Base-by-base conservation (phyloP, 345 rosid species). In the Garcia nutans region DNA sequence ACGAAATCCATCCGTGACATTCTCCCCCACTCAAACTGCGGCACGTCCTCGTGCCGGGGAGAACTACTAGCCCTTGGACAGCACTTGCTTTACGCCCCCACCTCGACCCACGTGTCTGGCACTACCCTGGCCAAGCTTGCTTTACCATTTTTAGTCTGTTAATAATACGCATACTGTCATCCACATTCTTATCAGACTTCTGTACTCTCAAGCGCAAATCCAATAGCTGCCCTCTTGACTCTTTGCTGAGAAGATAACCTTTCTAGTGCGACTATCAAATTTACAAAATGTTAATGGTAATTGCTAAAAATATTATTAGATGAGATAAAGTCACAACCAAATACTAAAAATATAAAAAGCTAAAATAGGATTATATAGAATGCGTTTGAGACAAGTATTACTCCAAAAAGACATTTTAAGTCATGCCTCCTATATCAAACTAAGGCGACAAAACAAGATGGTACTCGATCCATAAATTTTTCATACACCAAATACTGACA, bases 61-160 rank as follows among this genome's bases (percentile, higher is more conserved):
- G n/a, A n/a, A n/a, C n/a, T n/a, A n/a, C n/a, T n/a, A n/a, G n/a
- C n/a, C n/a, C n/a, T n/a, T n/a, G n/a, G n/a, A n/a, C n/a, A n/a
- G n/a, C n/a, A n/a, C n/a, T n/a, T n/a, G n/a, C n/a, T n/a, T n/a
- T n/a, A n/a, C n/a, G n/a, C n/a, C n/a, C n/a, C n/a, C n/a, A n/a
- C n/a, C n/a, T n/a, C n/a, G n/a, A n/a, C n/a, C n/a, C n/a, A n/a
- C n/a, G n/a, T n/a, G n/a, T n/a, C n/a, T n/a, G n/a, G n/a, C n/a
- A n/a, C n/a, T n/a, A n/a, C n/a, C n/a, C n/a, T n/a, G n/a, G n/a
- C n/a, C n/a, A n/a, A n/a, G n/a, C n/a, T n/a, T n/a, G n/a, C n/a
- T n/a, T n/a, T n/a, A n/a, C 99, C 13, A 82, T 74, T 47, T 86
- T 78, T 78, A 95, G 99, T 80, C 85, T 89, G 86, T 93, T 93